Base-by-base conservation (phyloP, 331 rosid genomes). In the Acacia concinna region DNA sequence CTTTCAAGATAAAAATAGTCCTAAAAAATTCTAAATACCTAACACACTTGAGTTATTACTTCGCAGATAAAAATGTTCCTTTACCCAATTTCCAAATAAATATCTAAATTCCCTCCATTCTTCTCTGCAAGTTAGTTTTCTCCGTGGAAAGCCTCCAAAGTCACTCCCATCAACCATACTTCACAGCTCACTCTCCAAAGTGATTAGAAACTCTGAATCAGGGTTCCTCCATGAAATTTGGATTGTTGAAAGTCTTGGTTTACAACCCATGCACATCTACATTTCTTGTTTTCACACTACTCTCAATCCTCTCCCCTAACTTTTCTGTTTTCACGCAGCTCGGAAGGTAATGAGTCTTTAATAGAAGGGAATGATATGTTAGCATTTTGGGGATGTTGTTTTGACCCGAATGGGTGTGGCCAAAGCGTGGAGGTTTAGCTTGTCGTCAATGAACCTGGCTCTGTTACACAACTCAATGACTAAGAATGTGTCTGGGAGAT, bases 391-490 rank as follows among this genome's bases (percentile, higher is more conserved):
- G 83, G 86, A 43, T 60, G 86, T 81, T 31, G 13, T 18, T 52
- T 46, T 81, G 74, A 80, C 57, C 77, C 82, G 73, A 77, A 85
- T 94, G 97, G 97, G 94, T 35, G 73, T 86, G 80, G 89, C 90
- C 8, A 87, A 88, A 77, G 77, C 79, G 30, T 87, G 90, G 88
- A 88, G 87, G 85, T 81, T 89, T 27, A 87, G 93, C 78, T 77
- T 90, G 79, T 79, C 84, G 40, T 84, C 86, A 70, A 86, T 91
- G 73, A 91, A 94, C 86, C 89, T 92, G 89, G 90, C 92, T 84
- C 82, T 87, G 82, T 81, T 87, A 74, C 87, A 86, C 86, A 84
- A 77, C 35, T 85, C 85, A 18, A 67, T 51, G 31, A 69, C 73
- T 56, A 83, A 81, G 62, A 77, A 81, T 66, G 91, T 41, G 30